These are phyloP conservation scores for Sphagnum magellanicum DNA, from an alignment of 228 moss, liverwort and hornwort species.

Conservation along the genomic window DNA sequence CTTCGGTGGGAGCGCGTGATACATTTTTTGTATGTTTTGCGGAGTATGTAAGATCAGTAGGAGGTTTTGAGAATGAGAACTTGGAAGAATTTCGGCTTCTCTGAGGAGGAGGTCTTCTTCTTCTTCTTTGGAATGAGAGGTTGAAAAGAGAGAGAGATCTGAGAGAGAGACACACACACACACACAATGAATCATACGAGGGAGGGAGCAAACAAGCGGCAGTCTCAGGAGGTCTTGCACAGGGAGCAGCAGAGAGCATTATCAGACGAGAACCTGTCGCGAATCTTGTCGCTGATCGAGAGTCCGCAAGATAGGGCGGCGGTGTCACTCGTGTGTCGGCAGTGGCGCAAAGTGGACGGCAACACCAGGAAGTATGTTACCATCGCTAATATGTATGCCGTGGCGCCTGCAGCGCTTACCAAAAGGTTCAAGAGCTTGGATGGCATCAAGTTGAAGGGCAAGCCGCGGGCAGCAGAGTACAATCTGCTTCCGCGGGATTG, in stretches of 20 bases:
- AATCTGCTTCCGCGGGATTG: constrained; percentile 51
- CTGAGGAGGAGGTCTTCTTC: no score
- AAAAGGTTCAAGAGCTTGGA: constrained; percentile 56
- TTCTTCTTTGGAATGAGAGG: no score
- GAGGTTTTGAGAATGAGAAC: no score
- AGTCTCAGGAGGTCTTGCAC: no score
- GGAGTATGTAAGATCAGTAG: no score
- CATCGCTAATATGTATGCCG: constrained; percentile 67
- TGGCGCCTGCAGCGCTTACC: constrained; percentile 43
- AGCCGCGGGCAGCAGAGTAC: constrained; percentile 70
- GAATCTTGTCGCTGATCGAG: constrained; percentile 57
- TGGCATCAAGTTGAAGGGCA: constrained; percentile 68
- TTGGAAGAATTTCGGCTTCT: no score
- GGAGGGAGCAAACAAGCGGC: no score
- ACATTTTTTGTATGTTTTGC: no score
- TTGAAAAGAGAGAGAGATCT: no score
- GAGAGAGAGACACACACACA: no score
- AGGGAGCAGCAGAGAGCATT: constrained; percentile 8
- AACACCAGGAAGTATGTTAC: constrained; percentile 69
- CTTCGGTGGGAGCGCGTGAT: no score
- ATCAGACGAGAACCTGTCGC: constrained; percentile 59
- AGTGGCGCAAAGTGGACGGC: constrained; percentile 81
- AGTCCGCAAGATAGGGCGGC: constrained; percentile 62
- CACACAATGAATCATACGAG: no score
- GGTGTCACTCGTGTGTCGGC: constrained; percentile 70